These are phyloP conservation scores for Solanum corneliomulleri DNA, from an alignment of 257 asterid species.

Conservation along the genomic window DNA sequence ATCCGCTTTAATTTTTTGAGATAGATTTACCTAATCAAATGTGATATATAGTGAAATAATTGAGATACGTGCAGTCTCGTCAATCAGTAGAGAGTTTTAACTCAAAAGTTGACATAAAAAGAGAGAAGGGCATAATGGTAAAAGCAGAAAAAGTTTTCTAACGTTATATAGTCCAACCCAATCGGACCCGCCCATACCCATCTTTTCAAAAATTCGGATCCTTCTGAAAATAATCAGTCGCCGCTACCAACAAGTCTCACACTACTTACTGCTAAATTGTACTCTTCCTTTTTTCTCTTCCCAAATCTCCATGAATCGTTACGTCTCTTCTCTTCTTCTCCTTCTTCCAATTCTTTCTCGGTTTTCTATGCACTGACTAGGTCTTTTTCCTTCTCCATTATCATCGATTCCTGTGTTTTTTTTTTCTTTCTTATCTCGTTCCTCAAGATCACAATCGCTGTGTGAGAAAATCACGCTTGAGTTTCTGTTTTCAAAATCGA, in stretches of 20 bases:
- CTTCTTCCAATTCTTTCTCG: conserved; percentile 12
- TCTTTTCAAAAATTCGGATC: conserved; percentile 48
- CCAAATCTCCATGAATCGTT: conserved; percentile 30
- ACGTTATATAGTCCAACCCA: conserved; percentile 10
- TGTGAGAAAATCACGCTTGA: neutral
- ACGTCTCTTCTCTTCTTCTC: conserved; percentile 10
- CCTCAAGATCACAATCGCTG: neutral
- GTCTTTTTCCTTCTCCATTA: neutral
- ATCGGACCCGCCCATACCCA: conserved; percentile 29
- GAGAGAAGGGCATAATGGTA: conserved; percentile 17
- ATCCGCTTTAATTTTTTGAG: fast-evolving
- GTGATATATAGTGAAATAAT: neutral
- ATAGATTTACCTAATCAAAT: neutral
- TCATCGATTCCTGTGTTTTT: neutral
- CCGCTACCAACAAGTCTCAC: neutral
- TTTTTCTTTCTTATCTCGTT: neutral
- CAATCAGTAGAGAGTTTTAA: neutral
- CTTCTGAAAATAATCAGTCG: conserved; percentile 11
- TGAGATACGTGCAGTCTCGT: too few relatives aligned
- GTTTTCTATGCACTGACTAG: conserved; percentile 1
- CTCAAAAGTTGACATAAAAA: neutral
- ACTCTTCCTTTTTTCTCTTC: neutral
- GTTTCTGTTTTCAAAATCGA: neutral
- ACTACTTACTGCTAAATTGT: neutral
- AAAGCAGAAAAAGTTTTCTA: neutral